phyloP scores from a whole-genome alignment of 2,329 filamentous ascomycete species.

The Pestalotiopsis sp. region DNA sequence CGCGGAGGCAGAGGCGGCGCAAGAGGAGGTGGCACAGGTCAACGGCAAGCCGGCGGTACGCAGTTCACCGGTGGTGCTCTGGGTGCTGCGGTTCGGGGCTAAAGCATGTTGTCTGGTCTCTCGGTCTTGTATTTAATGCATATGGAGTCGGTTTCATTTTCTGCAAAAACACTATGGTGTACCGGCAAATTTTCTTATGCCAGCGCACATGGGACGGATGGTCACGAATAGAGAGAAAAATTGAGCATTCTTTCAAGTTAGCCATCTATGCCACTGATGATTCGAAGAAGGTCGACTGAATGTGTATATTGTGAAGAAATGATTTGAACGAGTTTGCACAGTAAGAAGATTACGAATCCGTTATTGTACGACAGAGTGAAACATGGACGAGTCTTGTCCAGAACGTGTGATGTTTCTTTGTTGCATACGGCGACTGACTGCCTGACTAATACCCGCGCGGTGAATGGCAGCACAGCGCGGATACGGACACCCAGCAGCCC shows the following conservation, averaged over 20 bases:
- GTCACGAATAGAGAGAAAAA: slow-evolving; percentile 12
- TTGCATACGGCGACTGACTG: background rate
- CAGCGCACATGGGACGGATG: slow-evolving; percentile 10
- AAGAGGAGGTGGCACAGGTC: slow-evolving; percentile 61
- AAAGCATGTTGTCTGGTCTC: slow-evolving; percentile 27
- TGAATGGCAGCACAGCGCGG: background rate
- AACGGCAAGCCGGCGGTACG: slow-evolving; percentile 71
- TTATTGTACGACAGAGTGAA: background rate
- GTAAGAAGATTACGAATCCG: background rate
- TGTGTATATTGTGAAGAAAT: no score
- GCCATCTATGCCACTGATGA: background rate
- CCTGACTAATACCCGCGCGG: slow-evolving; percentile 8
- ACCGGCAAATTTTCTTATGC: slow-evolving; percentile 10
- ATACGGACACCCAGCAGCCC: background rate
- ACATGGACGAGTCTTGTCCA: background rate
- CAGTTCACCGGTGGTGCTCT: slow-evolving; percentile 83
- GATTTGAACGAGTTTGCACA: no score
- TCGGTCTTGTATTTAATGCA: slow-evolving; percentile 27
- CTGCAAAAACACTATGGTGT: slow-evolving; percentile 14
- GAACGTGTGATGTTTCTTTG: background rate
- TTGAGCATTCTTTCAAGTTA: slow-evolving; percentile 9
- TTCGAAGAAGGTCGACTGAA: background rate
- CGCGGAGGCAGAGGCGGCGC: slow-evolving; percentile 44
- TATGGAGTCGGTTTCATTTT: slow-evolving; percentile 18
- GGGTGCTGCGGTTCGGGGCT: slow-evolving; percentile 68